Conservation (phyloP, 805 yeast species). For the Ogataea wickerhamii region DNA sequence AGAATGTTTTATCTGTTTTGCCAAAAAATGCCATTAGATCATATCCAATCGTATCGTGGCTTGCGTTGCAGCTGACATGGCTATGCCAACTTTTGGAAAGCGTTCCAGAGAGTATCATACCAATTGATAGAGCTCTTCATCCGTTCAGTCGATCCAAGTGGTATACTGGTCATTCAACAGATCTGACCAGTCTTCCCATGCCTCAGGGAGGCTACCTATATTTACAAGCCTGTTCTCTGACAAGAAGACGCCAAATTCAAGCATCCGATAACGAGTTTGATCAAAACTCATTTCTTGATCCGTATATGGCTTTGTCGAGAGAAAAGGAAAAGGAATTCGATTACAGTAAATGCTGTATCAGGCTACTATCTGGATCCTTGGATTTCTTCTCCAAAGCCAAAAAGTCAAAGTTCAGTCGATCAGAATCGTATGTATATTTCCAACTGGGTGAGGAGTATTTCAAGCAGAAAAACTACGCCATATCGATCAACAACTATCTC, state of each 20-base stretch:
- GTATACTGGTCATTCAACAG: conserved; percentile 15
- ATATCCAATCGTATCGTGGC: conserved; percentile 46
- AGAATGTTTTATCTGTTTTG: conserved; percentile 41
- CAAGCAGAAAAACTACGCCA: conserved; percentile 31
- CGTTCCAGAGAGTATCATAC: conserved; percentile 43
- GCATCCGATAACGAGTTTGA: conserved; percentile 9
- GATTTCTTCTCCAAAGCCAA: conserved; percentile 36
- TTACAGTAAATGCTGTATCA: conserved; percentile 21
- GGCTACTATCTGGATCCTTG: conserved; percentile 35
- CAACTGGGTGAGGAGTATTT: conserved; percentile 50
- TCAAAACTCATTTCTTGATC: conserved; percentile 15
- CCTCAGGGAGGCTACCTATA: conserved; percentile 43
- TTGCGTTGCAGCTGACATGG: conserved; percentile 60
- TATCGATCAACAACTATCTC: conserved; percentile 41
- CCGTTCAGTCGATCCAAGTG: conserved; percentile 31
- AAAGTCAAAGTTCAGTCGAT: conserved; percentile 34
- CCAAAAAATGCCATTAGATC: conserved; percentile 27
- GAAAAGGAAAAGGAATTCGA: conserved; percentile 23
- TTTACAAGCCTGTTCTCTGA: conserved; percentile 36
- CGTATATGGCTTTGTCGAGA: conserved; percentile 26
- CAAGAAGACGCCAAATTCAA: conserved; percentile 24
- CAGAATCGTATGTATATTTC: conserved; percentile 42
- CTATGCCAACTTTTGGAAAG: conserved; percentile 53
- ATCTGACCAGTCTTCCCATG: conserved; percentile 28
- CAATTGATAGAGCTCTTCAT: conserved; percentile 31